A percentile compares a stretch with the other conserved stretches of the same genome.
Conservation (phyloP, 441 rosid genomes). For the Kokia cookei region DNA sequence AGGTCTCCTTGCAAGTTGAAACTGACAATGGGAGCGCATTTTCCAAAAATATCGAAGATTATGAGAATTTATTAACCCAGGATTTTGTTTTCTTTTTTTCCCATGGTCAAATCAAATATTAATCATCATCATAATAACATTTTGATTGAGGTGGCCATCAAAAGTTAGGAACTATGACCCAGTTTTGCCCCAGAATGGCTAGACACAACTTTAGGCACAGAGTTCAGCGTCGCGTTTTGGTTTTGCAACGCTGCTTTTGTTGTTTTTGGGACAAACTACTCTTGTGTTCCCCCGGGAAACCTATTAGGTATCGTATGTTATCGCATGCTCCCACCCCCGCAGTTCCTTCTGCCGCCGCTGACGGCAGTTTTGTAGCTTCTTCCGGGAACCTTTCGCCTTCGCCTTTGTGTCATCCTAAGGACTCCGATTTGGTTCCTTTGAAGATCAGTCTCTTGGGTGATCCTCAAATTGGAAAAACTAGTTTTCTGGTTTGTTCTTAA, state of each 20-base stretch:
- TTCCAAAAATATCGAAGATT: constrained; percentile 24
- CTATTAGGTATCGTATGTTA: constrained; percentile 38
- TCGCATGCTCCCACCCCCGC: constrained; percentile 5
- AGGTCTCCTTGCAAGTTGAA: constrained; percentile 2
- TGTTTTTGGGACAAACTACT: constrained; percentile 37
- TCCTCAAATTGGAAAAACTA: constrained; percentile 65
- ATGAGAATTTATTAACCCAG: constrained; percentile 5
- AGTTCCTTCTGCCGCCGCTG: constrained; percentile 13
- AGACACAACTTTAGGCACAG: constrained; percentile 29
- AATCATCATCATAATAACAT: neutral
- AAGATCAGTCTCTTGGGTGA: constrained; percentile 85
- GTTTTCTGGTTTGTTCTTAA: constrained; percentile 51
- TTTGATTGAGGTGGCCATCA: constrained; percentile 33
- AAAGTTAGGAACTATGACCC: constrained; percentile 12
- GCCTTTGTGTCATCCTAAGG: constrained; percentile 3
- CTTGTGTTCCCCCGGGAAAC: constrained; percentile 44
- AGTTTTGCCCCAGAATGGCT: constrained; percentile 19
- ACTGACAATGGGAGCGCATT: neutral
- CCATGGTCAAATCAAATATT: constrained; percentile 29
- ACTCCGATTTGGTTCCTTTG: constrained; percentile 69
- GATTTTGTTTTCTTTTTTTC: neutral
- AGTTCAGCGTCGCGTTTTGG: constrained; percentile 39
- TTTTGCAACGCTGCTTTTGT: constrained; percentile 51
- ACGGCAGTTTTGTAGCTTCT: constrained; percentile 6
- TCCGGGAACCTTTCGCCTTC: neutral